These are phyloP conservation scores for Fusarium cicatricum DNA, from an alignment of 2,329 filamentous ascomycete genomes.

Conservation along the genomic window DNA sequence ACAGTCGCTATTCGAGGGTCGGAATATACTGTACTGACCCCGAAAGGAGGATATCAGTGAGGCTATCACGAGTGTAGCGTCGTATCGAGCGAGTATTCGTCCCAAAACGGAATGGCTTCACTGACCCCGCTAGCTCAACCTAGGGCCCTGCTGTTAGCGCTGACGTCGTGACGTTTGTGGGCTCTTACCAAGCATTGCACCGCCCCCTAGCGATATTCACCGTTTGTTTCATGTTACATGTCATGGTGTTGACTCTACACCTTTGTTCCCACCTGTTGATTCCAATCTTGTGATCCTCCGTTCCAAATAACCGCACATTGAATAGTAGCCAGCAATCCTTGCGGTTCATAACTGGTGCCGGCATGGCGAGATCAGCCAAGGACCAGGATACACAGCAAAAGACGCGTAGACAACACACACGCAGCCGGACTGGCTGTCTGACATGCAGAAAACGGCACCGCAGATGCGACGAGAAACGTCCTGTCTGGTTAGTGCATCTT, in stretches of 20 bases:
- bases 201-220: not conserved
- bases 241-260: no score
- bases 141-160: not conserved
- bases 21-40: no score
- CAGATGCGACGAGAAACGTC: constrained; percentile 31
- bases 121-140: not conserved
- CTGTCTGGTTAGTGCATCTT: constrained; percentile 24
- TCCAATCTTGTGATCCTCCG: no score
- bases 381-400: not conserved
- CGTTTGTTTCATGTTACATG: no score
- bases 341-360: no score
- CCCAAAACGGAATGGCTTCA: constrained; percentile 12
- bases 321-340: no score
- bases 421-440: constrained; percentile 36
- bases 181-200: not conserved
- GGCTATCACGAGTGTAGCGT: no score
- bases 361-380: not conserved
- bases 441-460: constrained; percentile 34
- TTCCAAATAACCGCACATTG: no score
- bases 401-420: constrained; percentile 16
- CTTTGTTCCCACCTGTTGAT: no score
- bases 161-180: not conserved
- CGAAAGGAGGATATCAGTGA: no score
- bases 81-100: constrained; percentile 19
- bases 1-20: no score